Evolutionary conservation across 192 early-diverging fungal genomes (phyloP).

Genomic region (Umbelopsis sp.): DNA sequence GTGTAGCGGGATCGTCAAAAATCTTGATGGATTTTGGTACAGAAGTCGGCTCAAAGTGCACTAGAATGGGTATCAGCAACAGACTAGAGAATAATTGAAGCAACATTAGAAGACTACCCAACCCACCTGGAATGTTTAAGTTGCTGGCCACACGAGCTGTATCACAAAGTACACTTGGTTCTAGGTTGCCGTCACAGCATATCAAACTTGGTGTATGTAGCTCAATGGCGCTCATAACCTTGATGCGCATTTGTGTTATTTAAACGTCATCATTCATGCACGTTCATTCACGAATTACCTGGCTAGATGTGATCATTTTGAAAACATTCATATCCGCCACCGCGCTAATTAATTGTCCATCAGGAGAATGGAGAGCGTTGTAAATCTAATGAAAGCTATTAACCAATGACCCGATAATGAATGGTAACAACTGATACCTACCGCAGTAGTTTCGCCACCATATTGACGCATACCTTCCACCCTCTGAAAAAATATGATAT

Average conservation of each 20-base stretch:
- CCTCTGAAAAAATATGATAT: not conserved
- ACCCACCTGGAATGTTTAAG: constrained; percentile 47
- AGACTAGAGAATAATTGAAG: constrained; percentile 11
- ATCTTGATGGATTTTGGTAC: constrained; percentile 73
- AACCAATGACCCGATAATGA: constrained; percentile 29
- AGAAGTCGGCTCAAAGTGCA: constrained; percentile 88
- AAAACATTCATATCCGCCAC: constrained; percentile 95
- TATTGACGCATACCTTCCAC: not conserved
- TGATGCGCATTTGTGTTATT: not conserved
- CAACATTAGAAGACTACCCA: not conserved
- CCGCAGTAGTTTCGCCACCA: constrained; percentile 55
- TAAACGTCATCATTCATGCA: not conserved
- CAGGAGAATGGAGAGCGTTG: constrained; percentile 70
- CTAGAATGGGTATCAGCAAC: not conserved
- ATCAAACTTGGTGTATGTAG: constrained; percentile 52
- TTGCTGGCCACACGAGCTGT: constrained; percentile 44
- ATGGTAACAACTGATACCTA: not conserved
- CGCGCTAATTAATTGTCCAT: constrained; percentile 76
- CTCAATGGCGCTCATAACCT: constrained; percentile 39
- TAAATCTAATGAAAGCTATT: constrained; percentile 48
- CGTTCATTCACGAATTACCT: constrained; percentile 14
- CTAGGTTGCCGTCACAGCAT: constrained; percentile 78
- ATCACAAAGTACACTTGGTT: constrained; percentile 41
- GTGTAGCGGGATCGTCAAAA: constrained; percentile 35
- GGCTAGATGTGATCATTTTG: constrained; percentile 37